phyloP scores from a whole-genome alignment of 305 asterid genomes.

The Solanum hybrid region DNA sequence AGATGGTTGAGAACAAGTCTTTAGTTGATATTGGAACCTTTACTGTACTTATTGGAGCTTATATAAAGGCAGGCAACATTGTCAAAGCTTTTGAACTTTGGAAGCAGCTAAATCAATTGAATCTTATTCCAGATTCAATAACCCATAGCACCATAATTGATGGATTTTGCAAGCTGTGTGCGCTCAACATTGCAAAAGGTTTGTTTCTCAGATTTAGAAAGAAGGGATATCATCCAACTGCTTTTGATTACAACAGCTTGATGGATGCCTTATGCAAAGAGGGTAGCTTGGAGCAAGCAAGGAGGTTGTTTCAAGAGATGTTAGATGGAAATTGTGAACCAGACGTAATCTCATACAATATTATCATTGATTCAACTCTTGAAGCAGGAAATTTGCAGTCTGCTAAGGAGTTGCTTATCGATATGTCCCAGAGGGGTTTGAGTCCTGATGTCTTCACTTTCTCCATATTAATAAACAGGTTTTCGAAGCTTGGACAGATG shows the following conservation, averaged over 20 bases:
- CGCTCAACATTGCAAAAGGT: conserved; percentile 57
- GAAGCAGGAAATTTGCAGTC: conserved; percentile 41
- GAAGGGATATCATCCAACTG: conserved; percentile 29
- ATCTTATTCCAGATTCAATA: conserved; percentile 36
- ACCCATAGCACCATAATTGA: conserved; percentile 30
- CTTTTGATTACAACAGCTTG: conserved; percentile 40
- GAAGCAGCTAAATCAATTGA: conserved; percentile 31
- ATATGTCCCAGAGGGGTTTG: conserved; percentile 42
- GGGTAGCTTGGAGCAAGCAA: conserved; percentile 56
- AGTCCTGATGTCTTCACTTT: conserved; percentile 40
- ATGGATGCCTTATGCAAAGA: conserved; percentile 51
- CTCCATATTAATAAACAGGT: conserved; percentile 42
- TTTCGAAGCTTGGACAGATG: conserved; percentile 46
- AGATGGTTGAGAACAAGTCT: conserved; percentile 28
- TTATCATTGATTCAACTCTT: conserved; percentile 36
- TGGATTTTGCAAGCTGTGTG: conserved; percentile 43
- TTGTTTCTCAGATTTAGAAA: conserved; percentile 36
- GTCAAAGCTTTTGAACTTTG: conserved; percentile 39
- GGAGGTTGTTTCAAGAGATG: conserved; percentile 43
- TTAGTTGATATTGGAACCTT: conserved; percentile 24
- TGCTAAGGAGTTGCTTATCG: conserved; percentile 31
- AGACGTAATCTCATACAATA: conserved; percentile 44
- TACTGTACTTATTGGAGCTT: conserved; percentile 40
- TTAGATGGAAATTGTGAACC: conserved; percentile 26
- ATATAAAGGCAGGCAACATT: conserved; percentile 35